A percentile compares a stretch with the other conserved stretches of the same genome.
Conservation (phyloP, 495 filamentous ascomycete genomes). For the Penicillium malachiteum region DNA sequence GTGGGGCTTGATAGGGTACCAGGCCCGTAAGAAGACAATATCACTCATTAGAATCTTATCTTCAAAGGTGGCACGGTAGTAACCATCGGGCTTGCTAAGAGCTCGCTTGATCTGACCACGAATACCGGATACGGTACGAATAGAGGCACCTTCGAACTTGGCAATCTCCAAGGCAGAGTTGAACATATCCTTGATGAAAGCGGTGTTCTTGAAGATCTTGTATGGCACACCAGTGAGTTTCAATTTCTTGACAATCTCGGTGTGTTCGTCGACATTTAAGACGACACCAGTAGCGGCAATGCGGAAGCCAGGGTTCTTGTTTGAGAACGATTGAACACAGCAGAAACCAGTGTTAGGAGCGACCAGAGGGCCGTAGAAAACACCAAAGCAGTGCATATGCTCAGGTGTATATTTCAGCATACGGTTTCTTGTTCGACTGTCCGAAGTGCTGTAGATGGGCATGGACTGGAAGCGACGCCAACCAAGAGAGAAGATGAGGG, state of each 20-base stretch:
- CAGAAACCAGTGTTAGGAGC: slow-evolving; percentile 95
- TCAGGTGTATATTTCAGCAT: slow-evolving; percentile 98
- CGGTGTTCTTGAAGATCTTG: slow-evolving; percentile 99
- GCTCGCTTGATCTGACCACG: slow-evolving; percentile 96
- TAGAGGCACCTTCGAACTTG: slow-evolving; percentile 94
- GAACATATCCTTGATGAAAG: slow-evolving; percentile 99
- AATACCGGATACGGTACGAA: slow-evolving; percentile 93
- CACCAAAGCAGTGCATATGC: slow-evolving; percentile 97
- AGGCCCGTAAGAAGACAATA: slow-evolving; percentile 91
- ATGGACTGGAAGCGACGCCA: slow-evolving; percentile 93
- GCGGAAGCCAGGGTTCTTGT: slow-evolving; percentile 85
- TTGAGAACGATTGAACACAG: slow-evolving; percentile 87
- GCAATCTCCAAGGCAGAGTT: slow-evolving; percentile 86
- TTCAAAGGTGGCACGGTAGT: slow-evolving; percentile 95
- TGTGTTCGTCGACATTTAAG: slow-evolving; percentile 84
- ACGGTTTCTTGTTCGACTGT: slow-evolving; percentile 86
- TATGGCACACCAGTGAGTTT: slow-evolving; percentile 89
- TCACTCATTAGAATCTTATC: slow-evolving; percentile 97
- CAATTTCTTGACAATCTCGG: slow-evolving; percentile 98
- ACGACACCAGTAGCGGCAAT: slow-evolving; percentile 93
- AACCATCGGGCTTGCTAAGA: slow-evolving; percentile 84
- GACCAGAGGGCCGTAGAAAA: slow-evolving; percentile 91
- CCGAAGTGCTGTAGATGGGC: slow-evolving; percentile 91
- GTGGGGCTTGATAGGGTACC: slow-evolving; percentile 93
- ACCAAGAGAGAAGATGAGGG: slow-evolving; percentile 94